Evolutionary conservation across 805 yeast species (phyloP).

Genomic region (Metschnikowia vanudenii): DNA sequence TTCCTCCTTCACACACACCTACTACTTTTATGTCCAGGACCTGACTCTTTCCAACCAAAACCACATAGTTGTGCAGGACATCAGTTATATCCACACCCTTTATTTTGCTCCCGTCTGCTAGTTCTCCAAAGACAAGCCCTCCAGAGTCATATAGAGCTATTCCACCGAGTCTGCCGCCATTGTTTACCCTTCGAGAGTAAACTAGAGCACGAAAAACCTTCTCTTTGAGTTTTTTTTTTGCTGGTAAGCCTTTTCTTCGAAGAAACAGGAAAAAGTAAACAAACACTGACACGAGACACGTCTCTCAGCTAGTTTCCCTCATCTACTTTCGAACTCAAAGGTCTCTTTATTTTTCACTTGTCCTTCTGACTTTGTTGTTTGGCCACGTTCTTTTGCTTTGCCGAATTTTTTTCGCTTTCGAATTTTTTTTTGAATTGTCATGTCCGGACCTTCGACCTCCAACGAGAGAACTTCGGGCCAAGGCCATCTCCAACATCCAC

Average conservation of each 20-base stretch:
- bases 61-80: slow-evolving; percentile 22
- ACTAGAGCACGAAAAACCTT: slow-evolving; percentile 4
- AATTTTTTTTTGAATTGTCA: background rate
- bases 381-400: too few relatives aligned
- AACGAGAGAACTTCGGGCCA: slow-evolving; percentile 20
- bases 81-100: slow-evolving; percentile 22
- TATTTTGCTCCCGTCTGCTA: slow-evolving; percentile 11
- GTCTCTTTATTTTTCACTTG: background rate
- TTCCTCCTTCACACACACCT: slow-evolving; percentile 24
- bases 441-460: slow-evolving; percentile 24
- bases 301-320: slow-evolving; percentile 2
- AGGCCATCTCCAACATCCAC: too few relatives aligned
- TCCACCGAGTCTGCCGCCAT: slow-evolving; percentile 5
- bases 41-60: slow-evolving; percentile 10
- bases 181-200: slow-evolving; percentile 7
- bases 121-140: slow-evolving; percentile 1
- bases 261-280: slow-evolving; percentile 6
- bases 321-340: background rate
- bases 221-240: background rate
- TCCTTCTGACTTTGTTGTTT: too few relatives aligned
- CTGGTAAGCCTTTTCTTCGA: background rate
- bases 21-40: slow-evolving; percentile 26
- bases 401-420: background rate
- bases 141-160: background rate
- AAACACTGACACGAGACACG: slow-evolving; percentile 11